Conservation (phyloP, 2,329 filamentous ascomycete species). For the Xylariales sp. region DNA sequence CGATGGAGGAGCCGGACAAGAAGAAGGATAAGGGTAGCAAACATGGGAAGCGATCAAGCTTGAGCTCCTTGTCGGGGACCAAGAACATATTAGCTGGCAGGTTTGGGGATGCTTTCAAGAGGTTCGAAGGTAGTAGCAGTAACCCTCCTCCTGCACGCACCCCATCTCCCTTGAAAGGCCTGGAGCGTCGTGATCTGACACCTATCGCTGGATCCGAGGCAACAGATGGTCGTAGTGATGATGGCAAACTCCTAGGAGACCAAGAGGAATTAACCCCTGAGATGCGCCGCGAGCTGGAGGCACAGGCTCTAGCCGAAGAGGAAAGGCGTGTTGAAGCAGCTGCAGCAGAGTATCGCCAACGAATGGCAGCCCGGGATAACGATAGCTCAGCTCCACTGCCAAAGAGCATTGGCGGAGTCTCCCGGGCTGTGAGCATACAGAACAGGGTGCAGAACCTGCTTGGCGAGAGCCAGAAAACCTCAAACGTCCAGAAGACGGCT, state of each 20-base stretch:
- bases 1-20: constrained; percentile 64
- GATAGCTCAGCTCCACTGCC: constrained; percentile 39
- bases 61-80: constrained; percentile 66
- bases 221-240: constrained; percentile 63
- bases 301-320: constrained; percentile 75
- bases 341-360: constrained; percentile 79
- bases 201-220: constrained; percentile 75
- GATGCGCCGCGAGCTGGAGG: constrained; percentile 84
- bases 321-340: constrained; percentile 86
- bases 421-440: constrained; percentile 79
- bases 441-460: constrained; percentile 83
- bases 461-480: constrained; percentile 66
- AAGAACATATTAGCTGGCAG: constrained; percentile 82
- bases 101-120: constrained; percentile 90
- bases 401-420: constrained; percentile 53
- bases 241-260: constrained; percentile 59
- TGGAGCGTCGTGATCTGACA: constrained; percentile 50
- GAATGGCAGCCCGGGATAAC: constrained; percentile 59
- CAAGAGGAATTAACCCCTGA: constrained; percentile 76
- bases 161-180: constrained; percentile 45
- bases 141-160: constrained; percentile 31
- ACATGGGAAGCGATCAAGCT: constrained; percentile 67
- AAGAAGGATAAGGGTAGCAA: constrained; percentile 50
- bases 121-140: constrained; percentile 63
- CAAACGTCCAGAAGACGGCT: constrained; percentile 63